Evolutionary conservation across 345 rosid species (phyloP), one percentile per base, ranked within the genome.

Genomic region (Cardamine chenopodiifolia): DNA sequence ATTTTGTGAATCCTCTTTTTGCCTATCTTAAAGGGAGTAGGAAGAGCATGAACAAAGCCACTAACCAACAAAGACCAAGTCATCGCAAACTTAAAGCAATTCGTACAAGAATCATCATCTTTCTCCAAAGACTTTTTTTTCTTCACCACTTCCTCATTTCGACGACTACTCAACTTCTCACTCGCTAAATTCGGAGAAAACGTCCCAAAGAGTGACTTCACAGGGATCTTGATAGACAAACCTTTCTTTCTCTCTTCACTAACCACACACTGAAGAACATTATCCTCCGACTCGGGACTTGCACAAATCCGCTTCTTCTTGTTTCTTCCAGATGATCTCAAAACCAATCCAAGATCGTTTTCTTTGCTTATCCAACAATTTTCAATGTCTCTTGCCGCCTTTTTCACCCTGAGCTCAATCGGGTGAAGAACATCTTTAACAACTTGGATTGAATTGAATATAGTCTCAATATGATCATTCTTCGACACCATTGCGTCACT

Each of bases 51-150:
- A 57, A 82, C 85, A 67, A 92, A 83, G 60, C 88, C 87, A 80
- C 84, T 86, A 23, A 89, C 85, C 86, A 89, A 77, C 84, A 89
- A 68, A 7, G 97, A 85, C 89, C 89, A 89, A 63, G 89, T 83
- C 72, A 86, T 83, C 0, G 93, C 89, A 85, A 91, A 91, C 74
- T 86, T 88, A 76, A 88, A 84, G 78, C 97, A 92, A 59, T 86
- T 88, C 0, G 74, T 40, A 68, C 97, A 88, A 77, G 96, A 84
- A 61, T 71, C 89, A 22, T 82, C 88, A 2, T 80, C 86, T 67
- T 76, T 81, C 50, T 81, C 82, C 59, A 35, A 32, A 62, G 62
- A 79, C 77, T 77, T 74, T 18, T 70, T 84, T 74, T 82, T 81
- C 72, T 74, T 78, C 59, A 73, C 71, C n/a, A 68, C 79, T 29